phyloP scores from a whole-genome alignment of 371 early-diverging fungal species.

The Entomophthora muscae region DNA sequence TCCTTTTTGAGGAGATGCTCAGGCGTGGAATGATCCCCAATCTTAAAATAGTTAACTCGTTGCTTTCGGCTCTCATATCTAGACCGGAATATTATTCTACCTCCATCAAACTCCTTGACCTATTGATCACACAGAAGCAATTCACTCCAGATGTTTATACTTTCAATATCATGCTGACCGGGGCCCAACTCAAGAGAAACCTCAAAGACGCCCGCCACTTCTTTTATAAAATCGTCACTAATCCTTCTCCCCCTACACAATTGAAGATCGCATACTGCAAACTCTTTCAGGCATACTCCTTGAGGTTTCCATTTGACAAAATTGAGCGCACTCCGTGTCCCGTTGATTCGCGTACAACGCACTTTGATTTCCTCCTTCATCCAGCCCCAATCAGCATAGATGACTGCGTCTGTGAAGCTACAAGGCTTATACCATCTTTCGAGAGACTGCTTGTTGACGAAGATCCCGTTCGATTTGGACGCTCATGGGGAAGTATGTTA shows the following conservation, averaged over 20 bases:
- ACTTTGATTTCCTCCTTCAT: not conserved
- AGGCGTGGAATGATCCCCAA: not conserved
- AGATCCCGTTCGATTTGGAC: not conserved
- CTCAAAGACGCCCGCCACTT: not conserved
- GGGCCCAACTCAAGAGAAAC: not conserved
- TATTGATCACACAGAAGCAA: not conserved
- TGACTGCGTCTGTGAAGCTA: not conserved
- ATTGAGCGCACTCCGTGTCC: not conserved
- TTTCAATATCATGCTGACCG: not conserved
- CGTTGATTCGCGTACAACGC: not conserved
- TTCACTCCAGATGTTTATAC: not conserved
- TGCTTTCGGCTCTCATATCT: not conserved
- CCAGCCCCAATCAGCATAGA: not conserved
- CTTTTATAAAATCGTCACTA: not conserved
- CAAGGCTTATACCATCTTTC: not conserved
- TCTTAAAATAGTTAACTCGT: not conserved
- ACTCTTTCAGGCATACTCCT: not conserved
- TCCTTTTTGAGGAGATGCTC: not conserved
- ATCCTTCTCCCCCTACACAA: not conserved
- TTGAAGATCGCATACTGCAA: not conserved
- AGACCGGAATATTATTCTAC: not conserved
- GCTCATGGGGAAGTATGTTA: not conserved
- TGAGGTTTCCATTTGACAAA: not conserved
- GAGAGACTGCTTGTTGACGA: not conserved
- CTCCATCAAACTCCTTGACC: not conserved